Evolutionary conservation across 768 basidiomycete genomes (phyloP), one percentile per base, ranked within the genome.

Genomic region (Mrakia frigida): DNA sequence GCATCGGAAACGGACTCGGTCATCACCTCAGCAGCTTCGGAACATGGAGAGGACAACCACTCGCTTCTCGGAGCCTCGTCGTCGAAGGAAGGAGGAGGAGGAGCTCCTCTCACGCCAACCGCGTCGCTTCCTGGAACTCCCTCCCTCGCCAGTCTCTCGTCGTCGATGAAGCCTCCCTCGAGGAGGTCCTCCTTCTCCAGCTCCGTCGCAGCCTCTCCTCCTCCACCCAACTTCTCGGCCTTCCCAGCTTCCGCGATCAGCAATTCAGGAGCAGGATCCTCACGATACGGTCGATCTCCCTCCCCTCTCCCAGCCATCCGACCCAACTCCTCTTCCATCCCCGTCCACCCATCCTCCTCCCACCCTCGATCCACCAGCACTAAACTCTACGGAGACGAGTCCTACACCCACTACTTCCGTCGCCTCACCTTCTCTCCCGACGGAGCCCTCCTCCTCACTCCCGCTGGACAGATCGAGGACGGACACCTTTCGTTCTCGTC

Each of bases 381-480:
- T 76, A 90, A 90, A 81, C 85, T 99, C 21, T 99, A 98, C 81
- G 94, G 95, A 65, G 96, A 98, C 83, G 95, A 98, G 83, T 92
- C 90, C 79, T 93, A 89, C 81, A 94, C 93, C 6, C 94, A 95
- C 80, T 99, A 98, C 85, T 99, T 98, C 87, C 86, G 97, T 39
- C 88, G 97, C 50, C 85, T 99, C 77, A 90, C 91, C 16, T 99
- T 98, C 84, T 94, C 93, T 74, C 93, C 96, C 2, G 97, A 99
- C 82, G 97, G 97, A 0, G 92, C 90, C 14, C 86, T 99, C 50
- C 87, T 99, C 63, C 85, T 98, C 79, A 98, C 97, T 0, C 97
- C 97, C 0, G 96, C 97, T 1, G 97, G 97, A 0, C 92, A 96
- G 81, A 98, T 97, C 80, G 95, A 98, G 82, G 96, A 98, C 60